Evolutionary conservation across 768 basidiomycete genomes (phyloP).

Genomic region (Lactifluus hygrophoroides): DNA sequence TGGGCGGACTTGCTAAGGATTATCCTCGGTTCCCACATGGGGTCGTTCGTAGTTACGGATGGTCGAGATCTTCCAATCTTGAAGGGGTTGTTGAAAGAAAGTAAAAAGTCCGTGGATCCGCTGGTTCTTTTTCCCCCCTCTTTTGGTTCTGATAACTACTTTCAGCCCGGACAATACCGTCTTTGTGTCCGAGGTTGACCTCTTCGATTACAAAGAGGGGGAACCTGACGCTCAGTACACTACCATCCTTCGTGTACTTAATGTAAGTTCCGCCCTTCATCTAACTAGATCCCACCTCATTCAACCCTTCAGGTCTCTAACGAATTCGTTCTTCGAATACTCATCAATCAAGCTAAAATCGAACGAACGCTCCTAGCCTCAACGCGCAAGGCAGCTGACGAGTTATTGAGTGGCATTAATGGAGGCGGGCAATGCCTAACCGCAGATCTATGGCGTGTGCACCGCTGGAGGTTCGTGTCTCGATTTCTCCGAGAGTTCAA

Average conservation of each 20-base stretch:
- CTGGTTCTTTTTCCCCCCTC: no score
- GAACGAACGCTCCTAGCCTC: constrained; percentile 63
- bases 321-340: constrained; percentile 63
- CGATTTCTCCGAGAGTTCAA: not conserved
- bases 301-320: constrained; percentile 53
- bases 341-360: constrained; percentile 68
- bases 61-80: constrained; percentile 50
- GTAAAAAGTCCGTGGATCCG: constrained; percentile 49
- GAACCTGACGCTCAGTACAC: constrained; percentile 55
- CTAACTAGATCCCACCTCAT: not conserved
- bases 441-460: constrained; percentile 52
- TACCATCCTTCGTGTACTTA: constrained; percentile 76
- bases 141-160: not conserved
- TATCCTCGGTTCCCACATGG: constrained; percentile 51
- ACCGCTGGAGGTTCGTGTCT: constrained; percentile 50
- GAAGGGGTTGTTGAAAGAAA: constrained; percentile 44
- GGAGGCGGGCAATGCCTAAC: constrained; percentile 57
- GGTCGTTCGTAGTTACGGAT: constrained; percentile 69
- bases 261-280: constrained; percentile 41
- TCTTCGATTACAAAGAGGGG: constrained; percentile 73
- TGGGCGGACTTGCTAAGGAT: constrained; percentile 63
- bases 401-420: constrained; percentile 34
- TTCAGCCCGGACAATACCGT: constrained; percentile 42
- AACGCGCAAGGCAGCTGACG: constrained; percentile 57
- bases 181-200: constrained; percentile 58